A percentile compares a stretch with the other conserved stretches of the same genome.
Evolutionary conservation across 345 rosid species (phyloP).

Genomic region (Aethionema arabicum): DNA sequence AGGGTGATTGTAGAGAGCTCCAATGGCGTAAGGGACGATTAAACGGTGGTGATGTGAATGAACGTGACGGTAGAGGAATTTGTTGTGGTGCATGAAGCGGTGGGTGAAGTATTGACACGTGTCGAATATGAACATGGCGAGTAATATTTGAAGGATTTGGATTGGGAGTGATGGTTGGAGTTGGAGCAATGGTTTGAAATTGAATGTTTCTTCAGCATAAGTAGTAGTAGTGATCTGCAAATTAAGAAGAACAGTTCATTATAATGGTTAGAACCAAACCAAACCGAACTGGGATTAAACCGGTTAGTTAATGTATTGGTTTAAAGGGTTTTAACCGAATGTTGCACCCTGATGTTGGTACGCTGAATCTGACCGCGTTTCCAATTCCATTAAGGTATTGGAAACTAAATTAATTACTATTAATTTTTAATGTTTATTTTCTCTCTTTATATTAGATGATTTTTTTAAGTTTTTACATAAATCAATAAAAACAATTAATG

Average conservation of each 20-base stretch:
- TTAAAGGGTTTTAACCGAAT: too few relatives aligned
- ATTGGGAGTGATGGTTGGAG: conserved; percentile 49
- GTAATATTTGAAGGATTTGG: conserved; percentile 50
- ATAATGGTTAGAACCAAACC: not conserved
- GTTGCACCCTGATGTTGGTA: too few relatives aligned
- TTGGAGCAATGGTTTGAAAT: conserved; percentile 41
- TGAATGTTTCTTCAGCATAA: conserved; percentile 42
- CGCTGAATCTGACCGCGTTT: too few relatives aligned
- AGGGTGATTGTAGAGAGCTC: conserved; percentile 71
- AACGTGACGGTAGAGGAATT: conserved; percentile 60
- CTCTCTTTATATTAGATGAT: too few relatives aligned
- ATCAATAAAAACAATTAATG: too few relatives aligned
- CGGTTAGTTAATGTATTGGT: too few relatives aligned
- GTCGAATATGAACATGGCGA: conserved; percentile 69
- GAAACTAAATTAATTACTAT: too few relatives aligned
- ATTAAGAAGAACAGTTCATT: not conserved
- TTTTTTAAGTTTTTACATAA: too few relatives aligned
- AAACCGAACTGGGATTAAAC: not conserved
- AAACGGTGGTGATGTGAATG: conserved; percentile 75
- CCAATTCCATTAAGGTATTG: too few relatives aligned
- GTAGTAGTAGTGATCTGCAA: conserved; percentile 60
- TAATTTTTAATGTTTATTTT: too few relatives aligned
- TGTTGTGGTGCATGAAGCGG: conserved; percentile 72
- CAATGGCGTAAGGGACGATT: conserved; percentile 67
- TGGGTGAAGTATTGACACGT: conserved; percentile 74